A percentile compares a stretch with the other conserved stretches of the same genome.
These are phyloP conservation scores for Xylaria sp. DNA, from an alignment of 2,329 filamentous ascomycete genomes.

Conservation along the genomic window DNA sequence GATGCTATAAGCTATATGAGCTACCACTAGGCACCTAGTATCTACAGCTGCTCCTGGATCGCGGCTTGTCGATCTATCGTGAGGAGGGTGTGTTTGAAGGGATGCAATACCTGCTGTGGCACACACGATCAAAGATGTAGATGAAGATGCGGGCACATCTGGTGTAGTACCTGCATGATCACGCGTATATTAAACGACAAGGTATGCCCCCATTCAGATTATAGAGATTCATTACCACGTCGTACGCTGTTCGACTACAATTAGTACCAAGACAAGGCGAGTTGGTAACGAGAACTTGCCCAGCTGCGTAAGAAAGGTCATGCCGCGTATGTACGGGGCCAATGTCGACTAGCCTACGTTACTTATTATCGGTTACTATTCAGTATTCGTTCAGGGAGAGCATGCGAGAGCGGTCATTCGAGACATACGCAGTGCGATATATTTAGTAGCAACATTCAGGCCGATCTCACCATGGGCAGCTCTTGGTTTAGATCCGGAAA, in stretches of 20 bases:
- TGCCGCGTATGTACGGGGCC: neutral
- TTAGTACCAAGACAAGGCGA: neutral
- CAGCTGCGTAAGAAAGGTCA: slow-evolving; percentile 1
- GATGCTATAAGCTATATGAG: neutral
- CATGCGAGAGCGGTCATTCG: neutral
- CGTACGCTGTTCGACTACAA: neutral
- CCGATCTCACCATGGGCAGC: neutral
- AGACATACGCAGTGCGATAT: neutral
- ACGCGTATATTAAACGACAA: slow-evolving; percentile 15
- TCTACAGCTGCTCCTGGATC: neutral
- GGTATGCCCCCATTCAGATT: slow-evolving; percentile 9
- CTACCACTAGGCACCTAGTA: neutral
- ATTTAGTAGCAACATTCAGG: neutral
- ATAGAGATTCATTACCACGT: neutral
- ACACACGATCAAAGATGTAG: neutral
- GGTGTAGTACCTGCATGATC: slow-evolving; percentile 9
- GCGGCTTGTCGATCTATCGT: slow-evolving; percentile 4
- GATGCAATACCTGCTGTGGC: slow-evolving; percentile 7
- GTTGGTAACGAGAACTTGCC: slow-evolving; percentile 2
- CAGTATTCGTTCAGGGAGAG: neutral
- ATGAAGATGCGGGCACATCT: neutral
- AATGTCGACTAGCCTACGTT: neutral
- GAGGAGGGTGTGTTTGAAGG: slow-evolving; percentile 12
- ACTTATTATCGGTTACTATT: neutral
- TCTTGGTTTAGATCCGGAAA: neutral